A percentile compares a stretch with the other conserved stretches of the same genome.
Evolutionary conservation across 2,329 filamentous ascomycete species (phyloP).

Genomic region (Fusarium robinianum): DNA sequence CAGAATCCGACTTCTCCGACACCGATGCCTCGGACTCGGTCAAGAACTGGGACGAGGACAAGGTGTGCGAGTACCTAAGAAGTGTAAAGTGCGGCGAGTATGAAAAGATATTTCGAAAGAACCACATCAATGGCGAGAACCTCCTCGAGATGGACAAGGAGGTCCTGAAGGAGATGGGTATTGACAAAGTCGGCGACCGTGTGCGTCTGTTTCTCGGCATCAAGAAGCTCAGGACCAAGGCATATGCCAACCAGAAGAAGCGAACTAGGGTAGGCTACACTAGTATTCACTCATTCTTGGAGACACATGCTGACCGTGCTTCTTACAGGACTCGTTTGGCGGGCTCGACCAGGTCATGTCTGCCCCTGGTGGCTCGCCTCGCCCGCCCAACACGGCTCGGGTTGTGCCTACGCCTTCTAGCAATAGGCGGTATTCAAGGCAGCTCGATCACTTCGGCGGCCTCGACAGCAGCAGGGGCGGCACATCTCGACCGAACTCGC

Average conservation of each 20-base stretch:
- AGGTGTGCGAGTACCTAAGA: constrained; percentile 86
- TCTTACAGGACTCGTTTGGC: constrained; percentile 76
- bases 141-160: constrained; percentile 96
- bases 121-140: constrained; percentile 98
- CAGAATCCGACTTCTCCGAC: constrained; percentile 91
- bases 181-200: constrained; percentile 95
- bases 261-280: constrained; percentile 74
- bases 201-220: constrained; percentile 88
- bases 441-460: constrained; percentile 55
- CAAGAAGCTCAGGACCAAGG: constrained; percentile 78
- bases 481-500: constrained; percentile 73
- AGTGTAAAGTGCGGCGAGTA: constrained; percentile 95
- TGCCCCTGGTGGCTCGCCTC: constrained; percentile 50
- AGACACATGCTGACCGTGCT: constrained; percentile 11
- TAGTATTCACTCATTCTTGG: background rate
- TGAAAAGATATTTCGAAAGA: constrained; percentile 83
- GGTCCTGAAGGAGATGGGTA: constrained; percentile 95
- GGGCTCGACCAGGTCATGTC: constrained; percentile 68
- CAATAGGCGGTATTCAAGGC: constrained; percentile 68
- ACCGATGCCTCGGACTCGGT: constrained; percentile 74
- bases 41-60: constrained; percentile 88
- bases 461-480: constrained; percentile 54
- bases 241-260: constrained; percentile 77
- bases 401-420: constrained; percentile 43
- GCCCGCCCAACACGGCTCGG: constrained; percentile 61